Evolutionary conservation across 345 rosid species (phyloP), one percentile per base, ranked within the genome.

Genomic region (Psidium guajava): DNA sequence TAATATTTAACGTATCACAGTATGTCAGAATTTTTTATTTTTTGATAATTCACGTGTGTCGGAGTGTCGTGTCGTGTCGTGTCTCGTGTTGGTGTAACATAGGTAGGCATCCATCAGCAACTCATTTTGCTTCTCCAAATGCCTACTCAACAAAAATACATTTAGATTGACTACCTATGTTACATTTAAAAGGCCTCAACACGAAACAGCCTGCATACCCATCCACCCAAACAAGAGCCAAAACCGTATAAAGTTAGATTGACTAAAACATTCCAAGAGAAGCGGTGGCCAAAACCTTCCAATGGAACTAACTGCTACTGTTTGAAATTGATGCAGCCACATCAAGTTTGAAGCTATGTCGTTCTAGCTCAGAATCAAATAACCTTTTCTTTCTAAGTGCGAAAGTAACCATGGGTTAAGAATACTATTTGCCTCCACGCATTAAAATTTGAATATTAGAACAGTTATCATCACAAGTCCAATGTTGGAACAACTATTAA

Each of bases 81-180:
- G 36, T 36, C 36, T 2, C 36, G 3, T 36, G 2, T 36, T 3
- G 36, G 36, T 36, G 3, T 36, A 36, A 36, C 36, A 3, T 36
- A 36, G 36, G 27, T 77, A 50, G 47, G 83, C 47, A 28, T 83
- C 77, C 22, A 40, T 86, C 69, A 86, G 28, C 75, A 86, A 44
- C 59, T 83, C 86, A 6, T 51, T 77, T 80, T 86, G 85, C 49
- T 86, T 83, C 54, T 86, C 88, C 83, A 86, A 56, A 86, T 83
- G 88, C 83, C 88, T 86, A 83, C 58, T 42, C 1, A 25, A 77
- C 81, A n/a, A 56, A 58, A 3, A 18, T 12, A 20, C 9, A 69
- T 8, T n/a, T n/a, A n/a, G n/a, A n/a, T n/a, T n/a, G n/a, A n/a
- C n/a, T n/a, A n/a, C n/a, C n/a, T n/a, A n/a, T n/a, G n/a, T n/a